Evolutionary conservation across 2,329 filamentous ascomycete species (phyloP).

Genomic region (Monosporascus sp.): DNA sequence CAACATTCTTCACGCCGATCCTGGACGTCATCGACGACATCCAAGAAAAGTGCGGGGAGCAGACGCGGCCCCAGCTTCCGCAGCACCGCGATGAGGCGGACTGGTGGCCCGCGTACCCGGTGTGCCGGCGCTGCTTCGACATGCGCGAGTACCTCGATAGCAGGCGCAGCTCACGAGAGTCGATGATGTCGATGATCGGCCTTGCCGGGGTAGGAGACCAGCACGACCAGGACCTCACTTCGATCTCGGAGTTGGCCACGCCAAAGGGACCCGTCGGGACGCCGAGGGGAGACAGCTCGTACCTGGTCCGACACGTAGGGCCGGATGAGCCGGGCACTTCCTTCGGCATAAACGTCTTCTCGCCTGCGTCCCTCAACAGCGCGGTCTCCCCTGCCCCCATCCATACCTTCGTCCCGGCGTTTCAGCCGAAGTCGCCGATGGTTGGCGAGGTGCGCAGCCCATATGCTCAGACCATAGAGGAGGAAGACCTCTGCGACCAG

Average conservation of each 20-base stretch:
- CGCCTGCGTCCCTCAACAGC: background rate
- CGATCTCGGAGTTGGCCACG: conserved; percentile 37
- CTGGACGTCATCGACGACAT: conserved; percentile 41
- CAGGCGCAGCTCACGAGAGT: conserved; percentile 36
- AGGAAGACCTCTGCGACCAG: conserved; percentile 30
- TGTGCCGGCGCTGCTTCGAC: conserved; percentile 38
- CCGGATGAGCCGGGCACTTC: conserved; percentile 28
- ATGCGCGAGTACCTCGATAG: conserved; percentile 35
- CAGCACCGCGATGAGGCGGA: conserved; percentile 36
- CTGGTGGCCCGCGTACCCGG: conserved; percentile 34
- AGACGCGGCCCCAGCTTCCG: conserved; percentile 34
- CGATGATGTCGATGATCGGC: conserved; percentile 38
- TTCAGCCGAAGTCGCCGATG: conserved; percentile 22
- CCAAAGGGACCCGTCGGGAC: conserved; percentile 19
- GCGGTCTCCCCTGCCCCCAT: conserved; percentile 23
- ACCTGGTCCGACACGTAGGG: conserved; percentile 27
- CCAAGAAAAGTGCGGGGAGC: conserved; percentile 37
- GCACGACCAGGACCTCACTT: conserved; percentile 32
- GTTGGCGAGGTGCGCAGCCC: conserved; percentile 32
- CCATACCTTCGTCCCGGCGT: conserved; percentile 19
- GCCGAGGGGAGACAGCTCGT: conserved; percentile 20
- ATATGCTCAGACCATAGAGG: conserved; percentile 31
- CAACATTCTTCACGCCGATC: conserved; percentile 40
- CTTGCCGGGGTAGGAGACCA: conserved; percentile 21
- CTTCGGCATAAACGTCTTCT: conserved; percentile 17